Evolutionary conservation across 2,329 filamentous ascomycete species (phyloP).

Genomic region (Hymenoscyphus scutula): DNA sequence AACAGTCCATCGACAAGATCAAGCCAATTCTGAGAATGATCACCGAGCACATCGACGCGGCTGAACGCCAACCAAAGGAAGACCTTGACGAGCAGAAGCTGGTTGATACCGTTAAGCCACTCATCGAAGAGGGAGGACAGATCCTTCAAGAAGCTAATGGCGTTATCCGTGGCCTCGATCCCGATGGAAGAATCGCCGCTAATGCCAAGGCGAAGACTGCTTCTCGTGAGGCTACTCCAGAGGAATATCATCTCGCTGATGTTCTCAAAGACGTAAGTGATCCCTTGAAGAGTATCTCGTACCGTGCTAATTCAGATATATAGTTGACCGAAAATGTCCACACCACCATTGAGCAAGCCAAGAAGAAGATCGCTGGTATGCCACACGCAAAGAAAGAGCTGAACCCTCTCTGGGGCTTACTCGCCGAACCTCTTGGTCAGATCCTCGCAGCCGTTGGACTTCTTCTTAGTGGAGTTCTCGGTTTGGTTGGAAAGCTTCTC

Average conservation of each 20-base stretch:
- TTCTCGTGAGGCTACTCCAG: slow-evolving; percentile 72
- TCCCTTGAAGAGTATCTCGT: not conserved
- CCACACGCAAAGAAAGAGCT: slow-evolving; percentile 93
- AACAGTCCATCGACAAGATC: slow-evolving; percentile 78
- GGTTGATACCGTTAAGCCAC: slow-evolving; percentile 79
- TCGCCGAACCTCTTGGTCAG: slow-evolving; percentile 82
- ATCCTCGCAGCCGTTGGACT: slow-evolving; percentile 87
- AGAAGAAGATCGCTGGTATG: slow-evolving; percentile 87
- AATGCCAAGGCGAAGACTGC: slow-evolving; percentile 81
- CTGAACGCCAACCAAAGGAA: slow-evolving; percentile 77
- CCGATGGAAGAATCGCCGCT: slow-evolving; percentile 79
- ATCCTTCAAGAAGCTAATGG: slow-evolving; percentile 87
- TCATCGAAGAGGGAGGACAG: slow-evolving; percentile 81
- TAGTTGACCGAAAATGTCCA: slow-evolving; percentile 75
- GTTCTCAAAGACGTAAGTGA: slow-evolving; percentile 68
- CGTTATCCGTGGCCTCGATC: slow-evolving; percentile 81
- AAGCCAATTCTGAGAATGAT: slow-evolving; percentile 86
- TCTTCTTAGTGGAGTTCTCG: slow-evolving; percentile 77
- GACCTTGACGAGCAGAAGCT: slow-evolving; percentile 89
- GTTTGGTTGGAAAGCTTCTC: slow-evolving; percentile 73
- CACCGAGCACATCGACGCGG: slow-evolving; percentile 76
- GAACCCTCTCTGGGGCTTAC: slow-evolving; percentile 81
- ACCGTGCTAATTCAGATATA: not conserved
- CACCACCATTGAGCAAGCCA: slow-evolving; percentile 80
- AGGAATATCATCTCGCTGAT: slow-evolving; percentile 83